These are phyloP conservation scores for Ogataea pilisensis DNA, from an alignment of 805 yeast species.

Conservation along the genomic window DNA sequence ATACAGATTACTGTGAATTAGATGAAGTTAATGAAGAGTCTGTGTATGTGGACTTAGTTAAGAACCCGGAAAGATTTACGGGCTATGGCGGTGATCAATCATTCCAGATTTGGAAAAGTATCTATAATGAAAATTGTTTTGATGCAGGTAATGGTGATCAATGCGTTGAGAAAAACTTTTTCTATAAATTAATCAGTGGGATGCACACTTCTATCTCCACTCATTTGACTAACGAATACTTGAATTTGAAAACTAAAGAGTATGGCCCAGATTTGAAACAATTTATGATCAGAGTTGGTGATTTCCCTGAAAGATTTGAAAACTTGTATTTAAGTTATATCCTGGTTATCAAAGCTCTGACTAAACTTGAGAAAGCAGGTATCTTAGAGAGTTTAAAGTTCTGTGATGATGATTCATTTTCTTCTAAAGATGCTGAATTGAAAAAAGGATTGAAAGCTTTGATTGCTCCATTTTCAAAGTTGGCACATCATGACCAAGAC, in stretches of 20 bases:
- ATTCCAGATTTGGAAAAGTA: constrained; percentile 86
- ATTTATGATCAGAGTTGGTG: constrained; percentile 88
- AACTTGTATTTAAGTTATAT: constrained; percentile 93
- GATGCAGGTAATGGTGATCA: constrained; percentile 37
- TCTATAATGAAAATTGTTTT: constrained; percentile 89
- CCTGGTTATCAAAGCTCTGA: constrained; percentile 73
- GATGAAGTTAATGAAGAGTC: constrained; percentile 61
- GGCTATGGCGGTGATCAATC: constrained; percentile 95
- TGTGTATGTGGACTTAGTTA: constrained; percentile 79
- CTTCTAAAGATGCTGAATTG: constrained; percentile 26
- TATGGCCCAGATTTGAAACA: constrained; percentile 82
- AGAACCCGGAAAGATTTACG: constrained; percentile 93
- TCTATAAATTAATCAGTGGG: constrained; percentile 84
- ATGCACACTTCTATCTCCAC: constrained; percentile 95
- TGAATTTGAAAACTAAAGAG: constrained; percentile 62
- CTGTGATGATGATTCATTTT: constrained; percentile 27
- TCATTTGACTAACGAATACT: constrained; percentile 81
- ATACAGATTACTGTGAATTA: constrained; percentile 63
- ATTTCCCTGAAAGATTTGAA: constrained; percentile 81
- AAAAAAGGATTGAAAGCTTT: constrained; percentile 30
- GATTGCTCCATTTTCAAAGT: constrained; percentile 24
- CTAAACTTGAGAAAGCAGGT: constrained; percentile 43
- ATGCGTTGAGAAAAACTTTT: constrained; percentile 84
- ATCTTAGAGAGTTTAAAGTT: constrained; percentile 26
- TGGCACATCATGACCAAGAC: constrained; percentile 16